Evolutionary conservation across 1,284 basidiomycete genomes (phyloP), one percentile per base, ranked within the genome.

Genomic region (Malassezia obtusa): DNA sequence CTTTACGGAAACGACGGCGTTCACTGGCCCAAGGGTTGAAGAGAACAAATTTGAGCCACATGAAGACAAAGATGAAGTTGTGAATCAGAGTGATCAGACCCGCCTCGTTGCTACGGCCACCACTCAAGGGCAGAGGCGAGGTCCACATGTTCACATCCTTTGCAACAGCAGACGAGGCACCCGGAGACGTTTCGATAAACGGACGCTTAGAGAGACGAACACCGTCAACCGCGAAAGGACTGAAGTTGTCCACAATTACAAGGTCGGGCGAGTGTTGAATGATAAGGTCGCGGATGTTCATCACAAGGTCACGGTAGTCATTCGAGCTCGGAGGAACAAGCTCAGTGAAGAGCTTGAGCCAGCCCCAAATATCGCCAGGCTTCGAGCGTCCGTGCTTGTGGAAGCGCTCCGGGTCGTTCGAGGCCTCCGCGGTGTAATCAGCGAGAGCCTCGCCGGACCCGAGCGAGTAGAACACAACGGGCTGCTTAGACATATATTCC

Each of bases 191-290:
- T 43, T 50, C 48, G 21, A 56, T 50, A 35, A 56, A 67, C 1
- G 57, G 54, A 7, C 63, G 49, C 9, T 60, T 58, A 4, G 59
- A 63, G 45, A 67, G 54, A n/a, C 64, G 62, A 22, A 52, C 56
- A n/a, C 61, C 64, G 26, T 59, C 60, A 24, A 67, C 57, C 15
- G 64, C 54, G 21, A 56, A 57, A 5, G 64, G 61, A 6, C 63
- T 65, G 10, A 67, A 59, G n/a, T 56, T 59, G 24, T 67, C 64
- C 19, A 63, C 63, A 21, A 58, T 60, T 19, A 63, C 49, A 59
- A 65, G 56, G 35, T 65, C 61, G n/a, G 63, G 59, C 3, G 63
- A 58, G 15, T 61, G 28, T 28, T 56, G 32, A 26, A 57, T 52
- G 30, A 63, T 36, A 11, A 54, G 45, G 22, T 65, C 58, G 21